Evolutionary conservation across 805 yeast species (phyloP).

Genomic region (Metschnikowia hibisci): DNA sequence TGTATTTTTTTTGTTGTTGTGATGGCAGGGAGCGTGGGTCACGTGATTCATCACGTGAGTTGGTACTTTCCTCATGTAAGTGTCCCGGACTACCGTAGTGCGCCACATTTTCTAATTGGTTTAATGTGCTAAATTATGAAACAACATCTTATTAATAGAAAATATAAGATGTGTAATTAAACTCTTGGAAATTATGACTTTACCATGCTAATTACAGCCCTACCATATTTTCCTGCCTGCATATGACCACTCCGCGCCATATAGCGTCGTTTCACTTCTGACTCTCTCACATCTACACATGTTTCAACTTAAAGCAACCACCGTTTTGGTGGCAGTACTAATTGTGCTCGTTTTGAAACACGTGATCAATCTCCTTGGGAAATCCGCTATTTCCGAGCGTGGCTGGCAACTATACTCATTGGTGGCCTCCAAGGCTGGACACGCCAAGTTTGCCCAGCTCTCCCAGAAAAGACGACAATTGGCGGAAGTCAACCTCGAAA

Average conservation of each 20-base stretch:
- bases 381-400: conserved; percentile 26
- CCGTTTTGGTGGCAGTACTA: conserved; percentile 34
- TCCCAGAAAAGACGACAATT: conserved; percentile 41
- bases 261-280: not conserved
- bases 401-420: conserved; percentile 38
- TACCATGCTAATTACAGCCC: too few relatives aligned
- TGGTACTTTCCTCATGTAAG: too few relatives aligned
- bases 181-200: too few relatives aligned
- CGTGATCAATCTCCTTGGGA: conserved; percentile 34
- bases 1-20: conserved; percentile 4
- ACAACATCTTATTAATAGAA: too few relatives aligned
- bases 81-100: too few relatives aligned
- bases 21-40: conserved; percentile 4
- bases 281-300: not conserved
- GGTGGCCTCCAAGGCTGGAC: conserved; percentile 32
- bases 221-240: too few relatives aligned
- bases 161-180: too few relatives aligned
- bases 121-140: too few relatives aligned
- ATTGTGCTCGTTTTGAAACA: conserved; percentile 20
- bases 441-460: conserved; percentile 25
- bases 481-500: conserved; percentile 44
- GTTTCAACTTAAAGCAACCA: conserved; percentile 32
- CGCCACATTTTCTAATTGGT: too few relatives aligned
- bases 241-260: not conserved
- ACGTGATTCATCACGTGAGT: not conserved